Percentiles rank a stretch among this genome's conserved stretches.
Conservation (phyloP, 805 yeast genomes). For the Candida multigemmis region DNA sequence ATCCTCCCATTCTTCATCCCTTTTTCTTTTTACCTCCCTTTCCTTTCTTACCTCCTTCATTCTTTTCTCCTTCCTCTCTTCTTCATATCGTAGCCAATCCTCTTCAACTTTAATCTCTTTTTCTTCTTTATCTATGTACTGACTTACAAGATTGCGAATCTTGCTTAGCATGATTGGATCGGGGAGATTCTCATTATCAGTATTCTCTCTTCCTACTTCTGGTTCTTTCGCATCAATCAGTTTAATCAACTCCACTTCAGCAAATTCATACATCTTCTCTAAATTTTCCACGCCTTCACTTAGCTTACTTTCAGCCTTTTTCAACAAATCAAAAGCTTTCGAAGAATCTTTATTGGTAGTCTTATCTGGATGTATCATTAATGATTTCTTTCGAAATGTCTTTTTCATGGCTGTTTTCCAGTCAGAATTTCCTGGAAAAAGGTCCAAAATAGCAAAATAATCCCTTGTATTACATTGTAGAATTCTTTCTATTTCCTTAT, state of each 20-base stretch:
- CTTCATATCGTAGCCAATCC: slow-evolving; percentile 18
- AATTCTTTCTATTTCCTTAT: slow-evolving; percentile 50
- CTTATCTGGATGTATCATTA: slow-evolving; percentile 65
- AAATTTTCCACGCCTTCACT: too few relatives aligned
- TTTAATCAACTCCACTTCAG: too few relatives aligned
- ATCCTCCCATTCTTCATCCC: slow-evolving; percentile 51
- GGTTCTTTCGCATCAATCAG: too few relatives aligned
- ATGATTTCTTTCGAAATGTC: slow-evolving; percentile 47
- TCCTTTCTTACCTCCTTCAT: slow-evolving; percentile 31
- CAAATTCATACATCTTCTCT: too few relatives aligned
- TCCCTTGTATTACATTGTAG: slow-evolving; percentile 39
- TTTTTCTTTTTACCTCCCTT: slow-evolving; percentile 30
- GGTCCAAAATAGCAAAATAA: slow-evolving; percentile 44
- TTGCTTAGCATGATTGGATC: too few relatives aligned
- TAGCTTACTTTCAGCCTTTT: slow-evolving; percentile 39
- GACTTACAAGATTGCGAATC: slow-evolving; percentile 32
- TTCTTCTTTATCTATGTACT: slow-evolving; percentile 31
- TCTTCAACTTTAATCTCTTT: slow-evolving; percentile 15
- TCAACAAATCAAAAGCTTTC: slow-evolving; percentile 51
- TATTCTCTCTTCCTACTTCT: too few relatives aligned
- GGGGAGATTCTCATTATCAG: too few relatives aligned
- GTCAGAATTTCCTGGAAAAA: slow-evolving; percentile 14
- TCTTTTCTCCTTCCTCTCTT: slow-evolving; percentile 12
- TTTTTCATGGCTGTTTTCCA: slow-evolving; percentile 37
- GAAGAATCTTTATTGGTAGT: slow-evolving; percentile 48